These are phyloP conservation scores for Ciborinia camelliae DNA, from an alignment of 2,329 filamentous ascomycete genomes.

Conservation along the genomic window DNA sequence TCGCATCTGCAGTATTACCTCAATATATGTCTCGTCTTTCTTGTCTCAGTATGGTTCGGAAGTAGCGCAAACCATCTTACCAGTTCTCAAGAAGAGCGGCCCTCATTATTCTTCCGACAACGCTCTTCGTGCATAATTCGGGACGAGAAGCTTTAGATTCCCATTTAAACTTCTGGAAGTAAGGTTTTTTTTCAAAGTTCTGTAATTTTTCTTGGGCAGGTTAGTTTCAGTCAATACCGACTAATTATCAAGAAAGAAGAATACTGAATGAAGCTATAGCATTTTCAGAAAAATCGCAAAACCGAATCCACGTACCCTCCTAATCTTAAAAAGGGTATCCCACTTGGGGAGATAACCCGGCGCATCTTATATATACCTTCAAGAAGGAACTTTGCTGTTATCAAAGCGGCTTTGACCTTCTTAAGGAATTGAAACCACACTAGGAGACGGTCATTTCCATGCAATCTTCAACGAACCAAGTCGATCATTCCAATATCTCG, in stretches of 20 bases:
- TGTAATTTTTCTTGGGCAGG: not conserved
- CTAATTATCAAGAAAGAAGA: not conserved
- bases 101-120: constrained; percentile 15
- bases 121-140: constrained; percentile 12
- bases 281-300: not conserved
- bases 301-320: not conserved
- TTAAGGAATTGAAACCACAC: constrained; percentile 21
- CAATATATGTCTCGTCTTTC: constrained; percentile 29
- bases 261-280: constrained; percentile 12
- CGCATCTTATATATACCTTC: constrained; percentile 22
- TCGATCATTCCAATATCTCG: constrained; percentile 42
- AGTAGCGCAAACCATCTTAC: constrained; percentile 24
- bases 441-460: constrained; percentile 44
- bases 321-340: constrained; percentile 25
- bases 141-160: not conserved
- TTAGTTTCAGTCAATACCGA: not conserved
- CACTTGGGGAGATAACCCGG: constrained; percentile 18
- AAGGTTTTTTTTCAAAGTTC: not conserved
- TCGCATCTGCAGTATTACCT: constrained; percentile 35
- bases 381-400: constrained; percentile 22
- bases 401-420: constrained; percentile 25
- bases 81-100: constrained; percentile 9
- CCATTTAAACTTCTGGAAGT: constrained; percentile 4
- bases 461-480: constrained; percentile 48
- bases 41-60: constrained; percentile 28